A percentile compares a stretch with the other conserved stretches of the same genome.
Evolutionary conservation across 192 early-diverging fungal genomes (phyloP).

Genomic region (Hyaloraphidium curvatum): DNA sequence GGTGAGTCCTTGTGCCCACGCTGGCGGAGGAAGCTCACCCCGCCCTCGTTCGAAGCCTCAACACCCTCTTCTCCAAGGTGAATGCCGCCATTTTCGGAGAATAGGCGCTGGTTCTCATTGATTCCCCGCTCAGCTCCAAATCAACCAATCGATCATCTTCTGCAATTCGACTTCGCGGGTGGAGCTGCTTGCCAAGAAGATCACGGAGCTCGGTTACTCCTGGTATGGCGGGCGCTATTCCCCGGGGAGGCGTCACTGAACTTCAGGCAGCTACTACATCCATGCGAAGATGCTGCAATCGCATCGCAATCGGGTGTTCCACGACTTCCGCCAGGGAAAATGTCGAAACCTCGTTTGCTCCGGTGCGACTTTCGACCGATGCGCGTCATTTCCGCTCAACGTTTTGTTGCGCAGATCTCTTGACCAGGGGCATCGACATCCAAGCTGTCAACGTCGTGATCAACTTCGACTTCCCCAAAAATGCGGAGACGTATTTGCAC

Average conservation of each 20-base stretch:
- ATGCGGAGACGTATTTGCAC: slow-evolving; percentile 96
- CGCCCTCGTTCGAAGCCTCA: slow-evolving; percentile 12
- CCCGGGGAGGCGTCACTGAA: neutral
- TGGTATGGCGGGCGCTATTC: slow-evolving; percentile 21
- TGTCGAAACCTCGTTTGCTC: slow-evolving; percentile 96
- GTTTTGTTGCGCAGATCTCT: slow-evolving; percentile 40
- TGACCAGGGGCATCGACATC: slow-evolving; percentile 98
- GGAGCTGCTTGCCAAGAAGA: slow-evolving; percentile 95
- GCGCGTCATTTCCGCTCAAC: neutral
- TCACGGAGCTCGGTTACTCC: slow-evolving; percentile 98
- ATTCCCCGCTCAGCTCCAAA: slow-evolving; percentile 77
- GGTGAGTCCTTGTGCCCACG: slow-evolving; percentile 5
- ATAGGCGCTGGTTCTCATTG: neutral
- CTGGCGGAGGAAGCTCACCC: neutral
- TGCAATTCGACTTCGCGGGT: slow-evolving; percentile 99
- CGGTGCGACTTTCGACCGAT: slow-evolving; percentile 18
- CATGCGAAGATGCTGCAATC: slow-evolving; percentile 97
- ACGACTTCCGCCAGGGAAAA: slow-evolving; percentile 95
- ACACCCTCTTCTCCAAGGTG: slow-evolving; percentile 81
- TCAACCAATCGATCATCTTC: slow-evolving; percentile 99
- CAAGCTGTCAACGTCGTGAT: slow-evolving; percentile 99
- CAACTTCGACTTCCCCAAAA: slow-evolving; percentile 99
- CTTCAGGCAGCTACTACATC: slow-evolving; percentile 55
- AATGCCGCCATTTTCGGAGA: neutral
- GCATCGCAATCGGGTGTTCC: slow-evolving; percentile 97